Evolutionary conservation across 371 early-diverging fungal genomes (phyloP), one percentile per base, ranked within the genome.

Genomic region (Chytridium lagenaria): DNA sequence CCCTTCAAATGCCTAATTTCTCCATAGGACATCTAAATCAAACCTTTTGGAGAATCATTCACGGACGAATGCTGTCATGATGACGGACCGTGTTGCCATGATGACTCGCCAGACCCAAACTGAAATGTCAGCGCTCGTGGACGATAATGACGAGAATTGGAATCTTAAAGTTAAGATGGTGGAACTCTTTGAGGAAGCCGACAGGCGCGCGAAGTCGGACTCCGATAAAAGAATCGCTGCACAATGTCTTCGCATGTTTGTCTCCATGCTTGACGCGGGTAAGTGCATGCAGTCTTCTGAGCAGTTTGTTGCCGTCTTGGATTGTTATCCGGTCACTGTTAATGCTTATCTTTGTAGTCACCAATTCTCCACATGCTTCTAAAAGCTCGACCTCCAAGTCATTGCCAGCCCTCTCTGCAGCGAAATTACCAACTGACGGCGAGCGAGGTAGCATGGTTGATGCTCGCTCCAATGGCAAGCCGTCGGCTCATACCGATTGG

Each of bases 211-310:
- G 34, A 23, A 37, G 61, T 34, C 61, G 61, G 61, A 61, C 2
- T 37, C 31, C 34, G 61, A 61, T 3, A 61, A 61, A 34, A 30
- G 37, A 34, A 26, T 61, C 19, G 61, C 61, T 3, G 61, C 61
- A 10, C 61, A 61, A 16, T 61, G 61, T 23, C 31, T 61, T 31
- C 61, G 61, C 7, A 34, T 61, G 61, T 31, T 61, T 37, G 12
- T 61, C 34, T 33, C 61, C 36, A 61, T 61, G 61, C 36, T 61
- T 34, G 36, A 61, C 7, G 61, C 37, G 7, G 61, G 61, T 61
- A 23, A 16, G 61, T 30, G 36, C 23, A n/a, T n/a, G n/a, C 55
- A 55, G 7, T 55, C 44, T 44, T 19, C 44, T 44, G 44, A 44
- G 44, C 19, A 44, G 19, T 19, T 12, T 44, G 44, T 44, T 44